Evolutionary conservation across 768 basidiomycete species (phyloP).

Genomic region (Serendipita sp.): DNA sequence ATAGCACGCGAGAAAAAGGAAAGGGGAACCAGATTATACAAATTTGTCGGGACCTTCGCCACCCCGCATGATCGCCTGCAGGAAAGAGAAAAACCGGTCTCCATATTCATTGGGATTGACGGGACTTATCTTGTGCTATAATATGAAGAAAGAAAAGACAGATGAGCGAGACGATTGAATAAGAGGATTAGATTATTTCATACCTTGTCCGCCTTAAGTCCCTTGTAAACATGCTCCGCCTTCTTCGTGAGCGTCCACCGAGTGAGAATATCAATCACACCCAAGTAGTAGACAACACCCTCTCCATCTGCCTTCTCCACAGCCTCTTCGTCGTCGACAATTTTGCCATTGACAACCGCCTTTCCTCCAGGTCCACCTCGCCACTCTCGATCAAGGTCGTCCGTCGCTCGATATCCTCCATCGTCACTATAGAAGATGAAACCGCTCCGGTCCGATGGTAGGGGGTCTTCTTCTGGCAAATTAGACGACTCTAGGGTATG

Average conservation of each 20-base stretch:
- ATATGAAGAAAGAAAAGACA: neutral
- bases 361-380: neutral
- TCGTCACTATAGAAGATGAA: slow-evolving; percentile 97
- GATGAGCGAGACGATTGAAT: slow-evolving; percentile 9
- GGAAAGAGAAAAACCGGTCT: slow-evolving; percentile 73
- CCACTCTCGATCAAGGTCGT: slow-evolving; percentile 30
- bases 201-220: slow-evolving; percentile 71
- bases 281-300: slow-evolving; percentile 65
- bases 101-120: slow-evolving; percentile 79
- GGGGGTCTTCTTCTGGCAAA: slow-evolving; percentile 48
- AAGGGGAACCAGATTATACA: neutral
- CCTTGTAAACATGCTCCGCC: slow-evolving; percentile 85
- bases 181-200: slow-evolving; percentile 21
- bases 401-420: slow-evolving; percentile 78
- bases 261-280: slow-evolving; percentile 93
- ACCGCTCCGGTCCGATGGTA: slow-evolving; percentile 40
- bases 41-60: slow-evolving; percentile 48
- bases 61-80: slow-evolving; percentile 73
- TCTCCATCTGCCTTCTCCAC: neutral
- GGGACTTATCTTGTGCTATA: slow-evolving; percentile 85
- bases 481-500: slow-evolving; percentile 27
- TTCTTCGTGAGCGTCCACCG: slow-evolving; percentile 68
- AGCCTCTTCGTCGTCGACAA: neutral
- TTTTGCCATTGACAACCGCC: neutral
- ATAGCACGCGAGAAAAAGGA: too few species aligned